Conservation (phyloP, 2,329 filamentous ascomycete genomes). For the Rhynchosporium secalis region DNA sequence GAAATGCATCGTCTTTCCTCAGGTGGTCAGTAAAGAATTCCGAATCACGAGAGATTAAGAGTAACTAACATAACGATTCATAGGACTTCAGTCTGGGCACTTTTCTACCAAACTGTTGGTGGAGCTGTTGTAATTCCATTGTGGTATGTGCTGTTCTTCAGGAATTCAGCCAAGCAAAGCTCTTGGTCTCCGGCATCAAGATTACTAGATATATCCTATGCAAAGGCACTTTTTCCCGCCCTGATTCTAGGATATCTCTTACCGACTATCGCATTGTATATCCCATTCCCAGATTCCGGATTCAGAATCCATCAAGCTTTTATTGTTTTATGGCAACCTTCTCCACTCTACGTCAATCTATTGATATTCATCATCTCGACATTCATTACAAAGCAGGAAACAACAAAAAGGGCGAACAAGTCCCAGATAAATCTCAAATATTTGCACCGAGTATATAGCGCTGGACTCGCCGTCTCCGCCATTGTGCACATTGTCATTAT, state of each 20-base stretch:
- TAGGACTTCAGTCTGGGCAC: constrained; percentile 4
- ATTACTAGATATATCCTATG: neutral
- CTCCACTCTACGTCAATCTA: neutral
- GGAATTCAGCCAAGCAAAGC: neutral
- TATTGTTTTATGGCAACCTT: neutral
- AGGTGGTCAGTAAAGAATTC: neutral
- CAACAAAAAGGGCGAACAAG: neutral
- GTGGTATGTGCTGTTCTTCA: constrained; percentile 5
- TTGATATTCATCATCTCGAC: neutral
- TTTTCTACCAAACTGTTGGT: constrained; percentile 7
- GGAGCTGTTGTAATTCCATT: neutral
- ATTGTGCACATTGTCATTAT: constrained; percentile 1
- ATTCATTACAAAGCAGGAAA: neutral
- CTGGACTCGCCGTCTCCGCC: neutral
- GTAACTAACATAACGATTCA: neutral
- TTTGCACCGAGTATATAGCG: neutral
- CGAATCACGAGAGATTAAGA: neutral
- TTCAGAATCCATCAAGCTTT: neutral
- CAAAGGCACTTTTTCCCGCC: constrained; percentile 1
- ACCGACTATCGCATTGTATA: constrained; percentile 5
- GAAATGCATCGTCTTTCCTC: constrained; percentile 1
- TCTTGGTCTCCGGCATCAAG: neutral
- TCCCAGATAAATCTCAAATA: neutral
- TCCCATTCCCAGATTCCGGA: constrained; percentile 1
- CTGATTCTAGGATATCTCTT: neutral